Evolutionary conservation across 1,284 basidiomycete genomes (phyloP).

Genomic region (Ganoderma meredithae): DNA sequence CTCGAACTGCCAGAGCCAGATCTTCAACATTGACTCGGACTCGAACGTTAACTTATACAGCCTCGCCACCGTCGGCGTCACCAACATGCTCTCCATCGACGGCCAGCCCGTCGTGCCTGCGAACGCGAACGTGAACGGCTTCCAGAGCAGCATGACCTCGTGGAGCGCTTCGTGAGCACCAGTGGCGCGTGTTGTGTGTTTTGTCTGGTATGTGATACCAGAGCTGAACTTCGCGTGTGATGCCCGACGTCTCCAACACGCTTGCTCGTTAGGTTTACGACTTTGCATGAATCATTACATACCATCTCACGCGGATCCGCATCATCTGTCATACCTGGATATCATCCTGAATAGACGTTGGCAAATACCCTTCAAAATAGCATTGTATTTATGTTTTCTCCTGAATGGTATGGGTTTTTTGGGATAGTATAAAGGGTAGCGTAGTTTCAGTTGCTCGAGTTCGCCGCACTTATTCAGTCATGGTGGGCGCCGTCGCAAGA

Average conservation of each 20-base stretch:
- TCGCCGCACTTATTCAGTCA: too few relatives aligned
- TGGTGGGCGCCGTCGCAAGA: too few relatives aligned
- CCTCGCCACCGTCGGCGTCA: constrained; percentile 56
- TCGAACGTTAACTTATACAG: constrained; percentile 1
- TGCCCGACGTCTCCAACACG: background rate
- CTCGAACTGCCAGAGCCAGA: constrained; percentile 63
- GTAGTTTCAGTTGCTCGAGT: too few relatives aligned
- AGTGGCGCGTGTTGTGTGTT: background rate
- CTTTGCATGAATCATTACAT: background rate
- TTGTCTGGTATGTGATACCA: background rate
- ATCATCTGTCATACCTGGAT: background rate
- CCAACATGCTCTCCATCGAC: constrained; percentile 63
- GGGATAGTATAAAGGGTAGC: too few relatives aligned
- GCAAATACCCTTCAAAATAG: background rate
- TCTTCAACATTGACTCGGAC: constrained; percentile 58
- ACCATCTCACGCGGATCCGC: background rate
- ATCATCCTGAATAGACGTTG: background rate
- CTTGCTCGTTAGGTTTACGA: background rate
- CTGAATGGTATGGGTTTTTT: background rate
- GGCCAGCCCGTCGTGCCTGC: constrained; percentile 55
- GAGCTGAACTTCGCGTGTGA: too few relatives aligned
- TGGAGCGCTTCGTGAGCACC: constrained; percentile 49
- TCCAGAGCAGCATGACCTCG: constrained; percentile 63
- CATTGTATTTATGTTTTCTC: background rate
- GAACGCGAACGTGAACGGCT: constrained; percentile 61